Evolutionary conservation across 139 green algal species (phyloP), one percentile per base, ranked within the genome.

Genomic region (Chlorella sp.): DNA sequence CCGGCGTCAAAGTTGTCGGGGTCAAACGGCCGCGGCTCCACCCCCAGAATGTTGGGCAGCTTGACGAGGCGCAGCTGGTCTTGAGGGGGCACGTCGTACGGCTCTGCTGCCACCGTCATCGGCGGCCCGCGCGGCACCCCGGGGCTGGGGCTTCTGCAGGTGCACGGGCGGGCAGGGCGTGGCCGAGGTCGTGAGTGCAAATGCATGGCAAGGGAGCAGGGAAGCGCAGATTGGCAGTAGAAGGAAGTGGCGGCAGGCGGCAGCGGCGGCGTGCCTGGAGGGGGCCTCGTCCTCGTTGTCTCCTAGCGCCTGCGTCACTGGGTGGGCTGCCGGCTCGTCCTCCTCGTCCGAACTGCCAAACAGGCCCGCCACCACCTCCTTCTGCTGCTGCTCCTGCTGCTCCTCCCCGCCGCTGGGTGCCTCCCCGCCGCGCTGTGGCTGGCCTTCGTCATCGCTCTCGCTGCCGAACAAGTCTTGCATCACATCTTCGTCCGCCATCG

Each of bases 21-120:
- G 40, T 97, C 92, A 42, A 96, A 98, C 0, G 96, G 92, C 34
- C 79, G 68, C 0, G 92, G 66, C 64, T 98, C 93, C 0, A 98
- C 90, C 12, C 90, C 85, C 39, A 98, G 61, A 0, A 98, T 92
- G 85, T 96, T 97, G 57, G 94, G 92, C 32, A 95, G 90, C 77
- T 93, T 92, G 21, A 96, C 83, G 40, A 95, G 89, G 30, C 88
- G 57, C 18, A 94, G 73, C 34, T 34, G 73, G 24, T 90, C 26
- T 28, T 91, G 57, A 26, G 88, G 81, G 0, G 91, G 92, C 1
- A 91, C 48, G 30, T 94, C 88, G 28, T 92, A 42, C 1, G 95
- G 86, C 21, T 92, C 91, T 0, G 88, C 90, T 12, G 87, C 81
- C 1, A 94, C 81, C 19, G 89, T 61, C 66, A 96, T 91, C 26